These are phyloP conservation scores for Ambrosia artemisiifolia DNA, from an alignment of 129 eudicot species.

Conservation along the genomic window DNA sequence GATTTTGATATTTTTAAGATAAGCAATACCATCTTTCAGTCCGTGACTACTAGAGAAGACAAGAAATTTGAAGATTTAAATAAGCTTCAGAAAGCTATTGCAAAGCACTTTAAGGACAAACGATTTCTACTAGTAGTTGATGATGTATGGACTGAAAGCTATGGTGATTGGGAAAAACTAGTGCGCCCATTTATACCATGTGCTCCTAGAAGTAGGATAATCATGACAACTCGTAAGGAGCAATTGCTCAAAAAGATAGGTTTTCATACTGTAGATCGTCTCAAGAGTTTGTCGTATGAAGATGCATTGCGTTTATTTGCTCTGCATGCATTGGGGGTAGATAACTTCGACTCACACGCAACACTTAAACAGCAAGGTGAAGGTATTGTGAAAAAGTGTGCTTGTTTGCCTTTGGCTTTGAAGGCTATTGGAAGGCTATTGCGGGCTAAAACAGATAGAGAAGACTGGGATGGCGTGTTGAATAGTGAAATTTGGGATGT, in stretches of 20 bases:
- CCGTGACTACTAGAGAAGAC: not conserved
- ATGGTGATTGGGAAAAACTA: constrained; percentile 25
- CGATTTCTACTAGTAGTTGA: not conserved
- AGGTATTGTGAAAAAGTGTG: constrained; percentile 20
- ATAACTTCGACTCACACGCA: not conserved
- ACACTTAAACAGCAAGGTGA: not conserved
- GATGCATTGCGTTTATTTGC: not conserved
- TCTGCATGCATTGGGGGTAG: not conserved
- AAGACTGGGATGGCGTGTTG: not conserved
- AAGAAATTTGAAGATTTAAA: not conserved
- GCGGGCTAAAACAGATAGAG: not conserved
- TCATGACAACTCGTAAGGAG: not conserved
- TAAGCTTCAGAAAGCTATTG: not conserved
- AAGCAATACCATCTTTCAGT: not conserved
- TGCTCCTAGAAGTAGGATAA: not conserved
- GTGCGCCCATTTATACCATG: constrained; percentile 7
- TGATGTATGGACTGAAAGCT: not conserved
- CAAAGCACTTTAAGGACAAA: not conserved
- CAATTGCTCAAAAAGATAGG: not conserved
- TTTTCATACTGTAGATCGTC: not conserved
- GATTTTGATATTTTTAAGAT: not conserved
- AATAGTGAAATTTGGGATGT: constrained; percentile 3
- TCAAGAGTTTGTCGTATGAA: not conserved
- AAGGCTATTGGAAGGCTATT: constrained; percentile 5
- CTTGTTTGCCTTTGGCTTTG: constrained; percentile 29